Evolutionary conservation across 2,329 filamentous ascomycete genomes (phyloP).

Genomic region (Verticillium longisporum): DNA sequence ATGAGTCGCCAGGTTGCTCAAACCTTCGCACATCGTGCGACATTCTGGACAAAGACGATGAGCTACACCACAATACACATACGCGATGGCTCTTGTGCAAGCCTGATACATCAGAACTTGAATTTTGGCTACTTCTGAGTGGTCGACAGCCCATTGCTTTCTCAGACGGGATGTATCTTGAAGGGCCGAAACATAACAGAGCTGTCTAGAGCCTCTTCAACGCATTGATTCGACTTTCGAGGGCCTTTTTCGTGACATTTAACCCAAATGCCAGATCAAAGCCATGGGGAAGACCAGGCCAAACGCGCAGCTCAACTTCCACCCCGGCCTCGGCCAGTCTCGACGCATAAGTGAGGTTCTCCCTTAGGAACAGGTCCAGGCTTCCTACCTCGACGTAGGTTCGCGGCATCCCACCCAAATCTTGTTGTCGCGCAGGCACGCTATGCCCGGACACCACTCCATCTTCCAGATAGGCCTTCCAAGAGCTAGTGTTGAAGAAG

Average conservation of each 20-base stretch:
- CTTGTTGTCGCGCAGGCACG: conserved; percentile 16
- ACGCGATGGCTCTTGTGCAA: too few relatives aligned
- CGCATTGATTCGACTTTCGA: conserved; percentile 14
- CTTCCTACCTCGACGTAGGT: conserved; percentile 31
- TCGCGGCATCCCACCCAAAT: conserved; percentile 21
- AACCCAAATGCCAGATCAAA: conserved; percentile 18
- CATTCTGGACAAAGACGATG: too few relatives aligned
- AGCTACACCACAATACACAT: too few relatives aligned
- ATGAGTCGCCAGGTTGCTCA: too few relatives aligned
- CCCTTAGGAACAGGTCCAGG: conserved; percentile 30
- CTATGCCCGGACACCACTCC: conserved; percentile 13
- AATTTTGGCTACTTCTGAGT: too few relatives aligned
- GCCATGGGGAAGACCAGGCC: conserved; percentile 30
- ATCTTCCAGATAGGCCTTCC: conserved; percentile 13
- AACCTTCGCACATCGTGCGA: too few relatives aligned
- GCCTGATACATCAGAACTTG: too few relatives aligned
- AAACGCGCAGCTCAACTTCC: conserved; percentile 31
- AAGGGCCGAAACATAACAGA: too few relatives aligned
- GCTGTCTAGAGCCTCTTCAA: conserved; percentile 1
- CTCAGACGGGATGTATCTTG: neutral
- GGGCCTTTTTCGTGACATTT: conserved; percentile 14
- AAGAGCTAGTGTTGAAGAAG: conserved; percentile 13
- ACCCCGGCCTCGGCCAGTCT: conserved; percentile 23
- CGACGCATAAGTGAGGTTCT: conserved; percentile 22
- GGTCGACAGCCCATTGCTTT: too few relatives aligned